Conservation (phyloP, 148 eudicot species). For the Diospyros lotus region DNA sequence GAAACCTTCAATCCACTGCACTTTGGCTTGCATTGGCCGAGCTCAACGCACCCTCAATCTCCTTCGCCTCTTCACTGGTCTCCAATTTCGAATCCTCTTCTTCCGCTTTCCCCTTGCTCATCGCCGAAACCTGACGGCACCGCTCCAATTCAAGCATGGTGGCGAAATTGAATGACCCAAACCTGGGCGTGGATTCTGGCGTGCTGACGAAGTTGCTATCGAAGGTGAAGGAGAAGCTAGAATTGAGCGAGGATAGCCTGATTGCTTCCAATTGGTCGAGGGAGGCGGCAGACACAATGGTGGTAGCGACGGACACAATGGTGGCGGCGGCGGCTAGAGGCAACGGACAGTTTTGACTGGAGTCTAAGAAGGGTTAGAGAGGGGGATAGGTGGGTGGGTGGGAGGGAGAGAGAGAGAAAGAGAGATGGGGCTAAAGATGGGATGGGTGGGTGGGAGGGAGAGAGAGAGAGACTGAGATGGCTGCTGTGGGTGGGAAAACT, state of each 20-base stretch:
- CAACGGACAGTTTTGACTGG: too few species aligned
- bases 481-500: too few species aligned
- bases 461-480: too few species aligned
- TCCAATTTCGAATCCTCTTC: background rate
- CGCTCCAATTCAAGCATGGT: background rate
- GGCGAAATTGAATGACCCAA: slow-evolving; percentile 24
- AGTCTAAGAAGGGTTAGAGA: too few species aligned
- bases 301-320: too few species aligned
- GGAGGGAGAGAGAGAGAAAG: too few species aligned
- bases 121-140: background rate
- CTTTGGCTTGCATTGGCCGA: background rate
- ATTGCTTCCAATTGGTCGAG: slow-evolving; percentile 15
- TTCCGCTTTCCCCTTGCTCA: background rate
- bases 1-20: background rate
- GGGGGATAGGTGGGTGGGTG: too few species aligned
- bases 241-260: background rate
- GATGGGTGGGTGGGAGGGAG: too few species aligned
- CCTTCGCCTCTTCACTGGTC: background rate
- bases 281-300: too few species aligned
- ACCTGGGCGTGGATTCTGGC: slow-evolving; percentile 28
- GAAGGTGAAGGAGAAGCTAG: slow-evolving; percentile 19
- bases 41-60: background rate
- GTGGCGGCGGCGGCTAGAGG: too few species aligned
- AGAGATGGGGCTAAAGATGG: too few species aligned
- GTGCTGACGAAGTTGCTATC: slow-evolving; percentile 17